Percentiles rank a stretch among this genome's conserved stretches.
Conservation (phyloP, 768 basidiomycete species). For the Termitomyces sp. region DNA sequence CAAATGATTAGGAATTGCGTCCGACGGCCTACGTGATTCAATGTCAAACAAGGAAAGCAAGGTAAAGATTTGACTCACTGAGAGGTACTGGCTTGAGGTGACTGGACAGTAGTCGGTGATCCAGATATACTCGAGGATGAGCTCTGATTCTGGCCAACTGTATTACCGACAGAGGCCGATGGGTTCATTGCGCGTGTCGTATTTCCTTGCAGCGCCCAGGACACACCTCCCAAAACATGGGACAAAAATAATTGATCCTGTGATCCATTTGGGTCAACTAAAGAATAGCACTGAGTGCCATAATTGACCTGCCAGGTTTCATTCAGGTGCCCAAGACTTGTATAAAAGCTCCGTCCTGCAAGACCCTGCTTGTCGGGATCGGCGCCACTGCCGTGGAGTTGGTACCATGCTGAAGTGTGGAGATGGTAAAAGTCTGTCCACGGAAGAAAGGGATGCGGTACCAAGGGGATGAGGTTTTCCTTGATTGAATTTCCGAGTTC, state of each 20-base stretch:
- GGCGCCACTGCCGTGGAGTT: constrained; percentile 69
- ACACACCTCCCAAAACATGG: constrained; percentile 74
- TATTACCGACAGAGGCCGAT: constrained; percentile 56
- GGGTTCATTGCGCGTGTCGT: constrained; percentile 68
- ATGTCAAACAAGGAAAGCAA: not conserved
- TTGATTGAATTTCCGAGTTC: constrained; percentile 52
- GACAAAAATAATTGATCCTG: constrained; percentile 66
- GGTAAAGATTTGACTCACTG: constrained; percentile 8
- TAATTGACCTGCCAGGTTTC: constrained; percentile 68
- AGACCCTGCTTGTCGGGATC: constrained; percentile 30
- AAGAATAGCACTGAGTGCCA: not conserved
- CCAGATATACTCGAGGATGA: constrained; percentile 8
- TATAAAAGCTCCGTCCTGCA: constrained; percentile 82
- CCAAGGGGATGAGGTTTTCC: constrained; percentile 80
- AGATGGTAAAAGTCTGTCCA: not conserved
- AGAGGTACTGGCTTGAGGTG: not conserved
- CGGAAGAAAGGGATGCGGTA: constrained; percentile 21
- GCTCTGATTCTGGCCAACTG: not conserved
- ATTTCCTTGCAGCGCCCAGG: constrained; percentile 67
- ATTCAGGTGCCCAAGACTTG: constrained; percentile 74
- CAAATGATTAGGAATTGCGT: not conserved
- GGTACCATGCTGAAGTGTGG: constrained; percentile 68
- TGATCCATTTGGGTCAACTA: not conserved
- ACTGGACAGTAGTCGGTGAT: not conserved
- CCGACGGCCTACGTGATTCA: constrained; percentile 1